Percentiles rank a stretch among this genome's conserved stretches.
Conservation (phyloP, 164 flowering plant species). For the Buxus sempervirens region DNA sequence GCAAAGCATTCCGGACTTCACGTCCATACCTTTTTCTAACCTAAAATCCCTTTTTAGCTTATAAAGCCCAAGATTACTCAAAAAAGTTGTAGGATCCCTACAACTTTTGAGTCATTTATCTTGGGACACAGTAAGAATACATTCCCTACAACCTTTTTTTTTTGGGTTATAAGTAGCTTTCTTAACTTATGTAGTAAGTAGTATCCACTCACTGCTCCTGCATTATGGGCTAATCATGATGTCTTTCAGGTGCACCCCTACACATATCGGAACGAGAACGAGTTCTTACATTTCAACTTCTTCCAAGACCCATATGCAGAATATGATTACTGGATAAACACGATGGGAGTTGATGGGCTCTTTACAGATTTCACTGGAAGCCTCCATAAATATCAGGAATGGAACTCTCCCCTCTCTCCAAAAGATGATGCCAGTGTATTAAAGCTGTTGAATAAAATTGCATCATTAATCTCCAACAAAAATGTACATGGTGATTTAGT, state of each 20-base stretch:
- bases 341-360: constrained; percentile 81
- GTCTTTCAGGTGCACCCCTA: constrained; percentile 95
- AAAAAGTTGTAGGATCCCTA: too few species aligned
- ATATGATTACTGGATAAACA: constrained; percentile 79
- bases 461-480: constrained; percentile 19
- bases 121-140: too few species aligned
- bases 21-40: background rate
- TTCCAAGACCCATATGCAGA: constrained; percentile 78
- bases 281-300: constrained; percentile 65
- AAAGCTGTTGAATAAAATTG: constrained; percentile 48
- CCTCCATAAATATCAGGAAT: constrained; percentile 68
- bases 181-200: too few species aligned
- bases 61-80: too few species aligned
- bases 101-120: too few species aligned
- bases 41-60: too few species aligned
- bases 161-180: too few species aligned
- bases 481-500: too few species aligned
- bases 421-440: constrained; percentile 25
- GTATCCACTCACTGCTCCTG: too few species aligned
- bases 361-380: constrained; percentile 97
- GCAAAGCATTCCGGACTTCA: background rate
- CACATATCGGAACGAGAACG: constrained; percentile 76
- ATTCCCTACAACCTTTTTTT: too few species aligned
- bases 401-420: constrained; percentile 35
- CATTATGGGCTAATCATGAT: too few species aligned